Percentiles rank a stretch among this genome's conserved stretches.
Evolutionary conservation across 2,329 filamentous ascomycete genomes (phyloP).

Genomic region (Aspergillus latus): DNA sequence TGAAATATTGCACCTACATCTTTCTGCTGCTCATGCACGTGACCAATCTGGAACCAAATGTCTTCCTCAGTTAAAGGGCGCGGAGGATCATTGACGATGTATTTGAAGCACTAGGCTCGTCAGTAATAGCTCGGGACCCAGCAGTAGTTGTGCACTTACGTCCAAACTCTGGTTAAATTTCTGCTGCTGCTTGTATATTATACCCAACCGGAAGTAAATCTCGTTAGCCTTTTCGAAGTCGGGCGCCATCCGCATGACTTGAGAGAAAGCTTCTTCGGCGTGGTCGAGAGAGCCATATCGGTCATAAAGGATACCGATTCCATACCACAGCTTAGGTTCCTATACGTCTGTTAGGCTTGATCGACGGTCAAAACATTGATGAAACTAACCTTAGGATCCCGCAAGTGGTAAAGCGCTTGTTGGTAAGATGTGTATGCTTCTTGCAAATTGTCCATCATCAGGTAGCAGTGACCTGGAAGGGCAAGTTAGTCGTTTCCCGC

Average conservation of each 20-base stretch:
- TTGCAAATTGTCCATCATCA: constrained; percentile 98
- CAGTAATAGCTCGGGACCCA: constrained; percentile 5
- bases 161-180: constrained; percentile 92
- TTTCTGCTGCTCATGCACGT: constrained; percentile 98
- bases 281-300: constrained; percentile 95
- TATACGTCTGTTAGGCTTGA: constrained; percentile 36
- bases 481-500: constrained; percentile 17
- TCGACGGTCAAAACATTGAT: not conserved
- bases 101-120: constrained; percentile 81
- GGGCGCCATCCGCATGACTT: constrained; percentile 98
- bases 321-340: constrained; percentile 98
- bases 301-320: constrained; percentile 96
- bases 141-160: constrained; percentile 53
- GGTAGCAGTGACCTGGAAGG: constrained; percentile 80
- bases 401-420: constrained; percentile 86
- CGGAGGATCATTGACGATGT: constrained; percentile 91
- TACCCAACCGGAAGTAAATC: constrained; percentile 97
- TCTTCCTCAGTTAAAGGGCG: constrained; percentile 93
- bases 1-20: constrained; percentile 64
- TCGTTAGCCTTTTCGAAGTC: constrained; percentile 98
- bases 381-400: constrained; percentile 79
- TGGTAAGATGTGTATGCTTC: constrained; percentile 97
- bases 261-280: constrained; percentile 95
- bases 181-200: constrained; percentile 98
- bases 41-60: constrained; percentile 99